Evolutionary conservation across 2,329 filamentous ascomycete species (phyloP), one percentile per base, ranked within the genome.

Genomic region (Xylaria arbuscula): DNA sequence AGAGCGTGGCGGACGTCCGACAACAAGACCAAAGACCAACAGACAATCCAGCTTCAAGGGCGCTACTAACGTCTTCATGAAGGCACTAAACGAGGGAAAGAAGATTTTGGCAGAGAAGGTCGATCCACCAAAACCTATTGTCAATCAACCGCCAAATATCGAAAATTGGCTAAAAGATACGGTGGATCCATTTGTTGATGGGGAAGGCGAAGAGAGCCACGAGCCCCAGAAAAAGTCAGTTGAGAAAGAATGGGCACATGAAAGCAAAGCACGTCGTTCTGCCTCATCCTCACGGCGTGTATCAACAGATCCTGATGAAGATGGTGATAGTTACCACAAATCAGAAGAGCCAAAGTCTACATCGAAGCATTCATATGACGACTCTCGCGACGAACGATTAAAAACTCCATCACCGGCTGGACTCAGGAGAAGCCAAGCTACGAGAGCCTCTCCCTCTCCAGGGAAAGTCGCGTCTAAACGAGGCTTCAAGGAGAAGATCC

Each of bases 91-190:
- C 53, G 88, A 88, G 67, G 87, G 88, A 58, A 90, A 87, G 78
- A 90, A 90, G 78, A 89, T 90, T 13, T 85, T 90, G 45, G 85
- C 88, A 15, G 88, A 90, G 64, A 85, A 84, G 64, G 85, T 84
- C 51, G 88, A 90, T 3, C 85, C 85, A 0, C 76, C 78, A 17
- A 84, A 84, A 56, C 83, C 84, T 8, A 79, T 82, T 1, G 79
- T 80, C 2, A 90, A 90, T 68, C 85, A 88, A 51, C 88, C 89
- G 5, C 86, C 85, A 0, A 90, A 85, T 73, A 91, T 91, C 62
- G 89, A 91, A 75, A 89, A 85, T 24, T 91, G 89, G 89, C 80
- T 91, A 32, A 88, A 86, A 73, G 84, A 82, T 24, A 91, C 89
- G 0, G 84, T 89, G 15, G 89, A 90, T 72, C 87, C 88, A 3